Evolutionary conservation across 1,284 basidiomycete species (phyloP), one percentile per base, ranked within the genome.

Genomic region (Anthracocystis walkeri): DNA sequence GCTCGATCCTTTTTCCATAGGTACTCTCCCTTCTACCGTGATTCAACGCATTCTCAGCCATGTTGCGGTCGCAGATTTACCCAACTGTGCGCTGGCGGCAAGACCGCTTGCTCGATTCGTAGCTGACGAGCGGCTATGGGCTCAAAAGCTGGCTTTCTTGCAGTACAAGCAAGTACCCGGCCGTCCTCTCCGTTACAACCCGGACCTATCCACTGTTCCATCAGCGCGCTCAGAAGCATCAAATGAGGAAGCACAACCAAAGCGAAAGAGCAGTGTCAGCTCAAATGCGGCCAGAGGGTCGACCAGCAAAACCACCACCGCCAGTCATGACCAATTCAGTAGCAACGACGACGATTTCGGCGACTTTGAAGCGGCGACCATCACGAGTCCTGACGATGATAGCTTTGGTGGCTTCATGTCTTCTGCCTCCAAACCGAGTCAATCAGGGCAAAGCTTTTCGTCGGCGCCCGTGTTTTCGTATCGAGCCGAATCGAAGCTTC

Each of bases 281-380:
- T 58, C 49, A 8, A 51, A 12, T 45, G n/a, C 42, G 4, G 33
- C 23, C 7, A 35, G 27, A 16, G 6, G 14, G 8, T 44, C 18
- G 0, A 2, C 35, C 20, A 45, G 11, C 11, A 29, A 16, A 21
- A 14, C 45, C 8, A 38, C 20, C 10, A 10, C 14, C 48, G 31
- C 0, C 23, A 16, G 25, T 21, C 20, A 52, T 10, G 44, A 49
- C n/a, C 55, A 42, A 79, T 29, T 29, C 21, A 40, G 44, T 40
- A 41, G 35, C 27, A 81, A 87, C 46, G 90, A 93, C 63, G 93
- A 96, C 75, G 95, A 95, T 41, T 98, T 97, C 87, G 95, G 81
- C n/a, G 75, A 78, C 57, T 76, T 79, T 59, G 56, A 64, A 58
- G 42, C 57, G 0, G 73, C 61, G 0, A 65, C 57, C 42, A 58